A percentile compares a stretch with the other conserved stretches of the same genome.
These are phyloP conservation scores for Vigna reflexopilosa DNA, from an alignment of 306 rosid species.

Conservation along the genomic window DNA sequence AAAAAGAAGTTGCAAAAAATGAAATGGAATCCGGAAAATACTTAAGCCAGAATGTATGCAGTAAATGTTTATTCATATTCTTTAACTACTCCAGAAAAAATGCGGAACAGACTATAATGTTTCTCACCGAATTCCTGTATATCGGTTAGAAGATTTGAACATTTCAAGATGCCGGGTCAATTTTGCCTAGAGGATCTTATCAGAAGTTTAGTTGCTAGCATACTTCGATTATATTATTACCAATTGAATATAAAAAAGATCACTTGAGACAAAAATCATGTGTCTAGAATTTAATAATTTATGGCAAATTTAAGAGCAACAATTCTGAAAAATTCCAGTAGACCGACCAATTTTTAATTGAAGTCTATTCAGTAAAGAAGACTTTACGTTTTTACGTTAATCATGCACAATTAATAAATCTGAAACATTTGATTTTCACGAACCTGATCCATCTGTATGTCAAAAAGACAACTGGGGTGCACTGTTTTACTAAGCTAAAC, in stretches of 20 bases:
- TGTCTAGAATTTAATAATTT: background rate
- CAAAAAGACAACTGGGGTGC: background rate
- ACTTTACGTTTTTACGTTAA: background rate
- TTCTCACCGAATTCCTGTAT: background rate
- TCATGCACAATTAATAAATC: background rate
- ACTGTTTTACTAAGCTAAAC: background rate
- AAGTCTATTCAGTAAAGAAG: background rate
- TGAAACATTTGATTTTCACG: background rate
- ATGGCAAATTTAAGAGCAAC: background rate
- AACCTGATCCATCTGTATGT: background rate
- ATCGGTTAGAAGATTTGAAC: background rate
- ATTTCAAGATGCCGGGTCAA: constrained; percentile 5
- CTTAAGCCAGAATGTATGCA: background rate
- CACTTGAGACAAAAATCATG: background rate
- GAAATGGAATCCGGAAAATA: too few species aligned
- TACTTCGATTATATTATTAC: background rate
- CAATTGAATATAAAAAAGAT: background rate
- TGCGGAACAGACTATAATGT: background rate
- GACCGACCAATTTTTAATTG: background rate
- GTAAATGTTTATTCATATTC: background rate
- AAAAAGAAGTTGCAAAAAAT: background rate
- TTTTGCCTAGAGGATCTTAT: background rate
- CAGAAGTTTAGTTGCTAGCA: constrained; percentile 6
- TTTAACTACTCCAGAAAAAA: background rate
- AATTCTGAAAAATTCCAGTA: background rate